Conservation (phyloP, 352 stramenopile species). For the Thraustochytrium striatum region DNA sequence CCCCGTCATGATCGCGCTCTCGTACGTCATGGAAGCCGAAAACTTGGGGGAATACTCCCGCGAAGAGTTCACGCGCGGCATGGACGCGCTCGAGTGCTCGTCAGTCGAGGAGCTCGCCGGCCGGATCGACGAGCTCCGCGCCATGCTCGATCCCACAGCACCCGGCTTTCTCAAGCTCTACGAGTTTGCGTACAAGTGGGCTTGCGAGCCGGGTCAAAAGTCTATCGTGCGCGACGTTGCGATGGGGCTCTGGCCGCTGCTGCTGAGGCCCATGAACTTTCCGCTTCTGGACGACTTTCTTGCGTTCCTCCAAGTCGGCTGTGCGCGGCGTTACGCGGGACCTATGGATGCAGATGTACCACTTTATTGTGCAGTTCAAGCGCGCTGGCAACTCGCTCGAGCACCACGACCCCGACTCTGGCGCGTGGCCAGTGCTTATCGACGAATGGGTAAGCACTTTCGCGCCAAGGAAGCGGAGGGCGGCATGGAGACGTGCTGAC, state of each 20-base stretch:
- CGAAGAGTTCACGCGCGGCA: neutral
- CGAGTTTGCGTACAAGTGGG: slow-evolving; percentile 20
- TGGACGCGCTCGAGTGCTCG: neutral
- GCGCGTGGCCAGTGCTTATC: slow-evolving; percentile 27
- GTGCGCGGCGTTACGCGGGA: slow-evolving; percentile 4
- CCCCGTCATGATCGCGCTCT: slow-evolving; percentile 35
- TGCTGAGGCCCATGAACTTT: neutral
- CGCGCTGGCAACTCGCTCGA: neutral
- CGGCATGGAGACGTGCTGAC: too few relatives aligned
- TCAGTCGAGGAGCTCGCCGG: slow-evolving; percentile 6
- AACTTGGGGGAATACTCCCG: neutral
- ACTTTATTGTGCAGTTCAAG: neutral
- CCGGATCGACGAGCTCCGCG: slow-evolving; percentile 8
- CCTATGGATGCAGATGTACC: slow-evolving; percentile 19
- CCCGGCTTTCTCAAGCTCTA: slow-evolving; percentile 2
- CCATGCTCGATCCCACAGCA: neutral
- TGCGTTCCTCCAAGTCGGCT: neutral
- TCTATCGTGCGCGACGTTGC: neutral
- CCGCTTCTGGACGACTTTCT: neutral
- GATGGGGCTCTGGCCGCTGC: slow-evolving; percentile 8
- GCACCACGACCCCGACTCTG: slow-evolving; percentile 5
- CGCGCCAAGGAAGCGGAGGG: too few relatives aligned
- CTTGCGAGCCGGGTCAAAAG: slow-evolving; percentile 24
- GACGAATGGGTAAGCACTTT: slow-evolving; percentile 38
- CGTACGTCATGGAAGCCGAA: neutral